Evolutionary conservation across 208 protist species (phyloP), one percentile per base, ranked within the genome.

Genomic region (Herpetomonas tarakana): DNA sequence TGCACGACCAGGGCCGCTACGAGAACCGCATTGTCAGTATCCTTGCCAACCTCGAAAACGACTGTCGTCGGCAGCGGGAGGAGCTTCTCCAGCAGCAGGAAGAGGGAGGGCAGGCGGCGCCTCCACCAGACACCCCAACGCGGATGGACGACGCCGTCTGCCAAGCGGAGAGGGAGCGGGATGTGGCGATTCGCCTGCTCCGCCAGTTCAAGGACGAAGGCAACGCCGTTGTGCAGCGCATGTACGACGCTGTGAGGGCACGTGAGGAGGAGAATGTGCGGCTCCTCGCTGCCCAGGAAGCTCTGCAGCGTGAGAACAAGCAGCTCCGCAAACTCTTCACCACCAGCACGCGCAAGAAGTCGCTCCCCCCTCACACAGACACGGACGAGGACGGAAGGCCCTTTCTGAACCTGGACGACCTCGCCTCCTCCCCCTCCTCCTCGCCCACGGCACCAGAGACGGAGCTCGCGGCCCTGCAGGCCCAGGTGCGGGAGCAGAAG

Each of bases 191-290:
- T 24, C 52, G 62, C 1, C 65, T 83, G 18, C 69, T 89, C 28
- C 51, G 71, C 18, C 51, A 54, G 35, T 72, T 89, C 60, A 74
- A 71, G 41, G 57, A 73, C 22, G 75, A 81, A 30, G 82, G 82
- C 31, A 83, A 81, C 57, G 58, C 56, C 1, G 72, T 86, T 31
- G 68, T 86, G 30, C 68, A 75, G 28, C 65, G 57, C 25, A 61
- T 89, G 58, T 76, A 74, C 58, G 41, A 78, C 44, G 65, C 67
- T 0, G 31, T 86, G 12, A 69, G 62, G 52, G 52, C 28, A 28
- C 69, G 76, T 50, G 57, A 88, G 57, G 25, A 60, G 45, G 62
- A 81, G 30, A 66, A 56, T 21, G 44, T 62, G 31, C 62, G 68
- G 38, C 68, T 77, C 27, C 38, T 53, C n/a, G 71, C 70, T 27